Evolutionary conservation across 2,329 filamentous ascomycete genomes (phyloP).

Genomic region (Sporothrix phasma): DNA sequence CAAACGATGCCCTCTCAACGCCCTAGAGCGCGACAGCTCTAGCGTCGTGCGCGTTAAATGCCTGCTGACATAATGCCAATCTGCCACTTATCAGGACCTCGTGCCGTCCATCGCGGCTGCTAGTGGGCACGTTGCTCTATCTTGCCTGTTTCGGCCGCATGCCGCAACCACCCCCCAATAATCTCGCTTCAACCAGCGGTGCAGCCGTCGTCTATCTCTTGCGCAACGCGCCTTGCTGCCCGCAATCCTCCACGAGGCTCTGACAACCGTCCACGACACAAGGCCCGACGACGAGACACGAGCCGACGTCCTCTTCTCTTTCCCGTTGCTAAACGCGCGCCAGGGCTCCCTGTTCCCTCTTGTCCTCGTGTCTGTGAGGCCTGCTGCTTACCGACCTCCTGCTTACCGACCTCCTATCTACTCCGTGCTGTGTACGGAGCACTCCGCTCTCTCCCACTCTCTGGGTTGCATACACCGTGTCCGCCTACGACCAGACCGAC

Average conservation of each 20-base stretch:
- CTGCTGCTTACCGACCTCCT: background rate
- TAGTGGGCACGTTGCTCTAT: constrained; percentile 2
- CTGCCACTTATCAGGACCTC: background rate
- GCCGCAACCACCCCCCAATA: background rate
- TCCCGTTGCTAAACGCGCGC: background rate
- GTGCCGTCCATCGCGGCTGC: background rate
- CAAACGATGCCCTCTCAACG: background rate
- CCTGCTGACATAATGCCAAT: background rate
- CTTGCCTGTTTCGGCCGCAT: constrained; percentile 6
- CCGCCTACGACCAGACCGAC: background rate
- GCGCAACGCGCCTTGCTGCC: background rate
- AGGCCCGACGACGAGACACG: background rate
- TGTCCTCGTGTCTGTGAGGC: background rate
- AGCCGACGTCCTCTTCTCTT: background rate
- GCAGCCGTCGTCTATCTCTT: background rate
- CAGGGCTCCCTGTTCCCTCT: background rate
- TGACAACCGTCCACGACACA: background rate
- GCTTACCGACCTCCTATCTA: background rate
- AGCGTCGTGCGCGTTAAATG: background rate
- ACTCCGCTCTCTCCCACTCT: background rate
- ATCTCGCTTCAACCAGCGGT: background rate
- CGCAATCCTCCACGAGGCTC: background rate
- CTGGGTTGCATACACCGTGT: background rate
- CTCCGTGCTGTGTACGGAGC: too few relatives aligned
- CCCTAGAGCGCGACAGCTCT: background rate